Base-by-base conservation (phyloP, 2,329 filamentous ascomycete species). In the Xylaria digitata region DNA sequence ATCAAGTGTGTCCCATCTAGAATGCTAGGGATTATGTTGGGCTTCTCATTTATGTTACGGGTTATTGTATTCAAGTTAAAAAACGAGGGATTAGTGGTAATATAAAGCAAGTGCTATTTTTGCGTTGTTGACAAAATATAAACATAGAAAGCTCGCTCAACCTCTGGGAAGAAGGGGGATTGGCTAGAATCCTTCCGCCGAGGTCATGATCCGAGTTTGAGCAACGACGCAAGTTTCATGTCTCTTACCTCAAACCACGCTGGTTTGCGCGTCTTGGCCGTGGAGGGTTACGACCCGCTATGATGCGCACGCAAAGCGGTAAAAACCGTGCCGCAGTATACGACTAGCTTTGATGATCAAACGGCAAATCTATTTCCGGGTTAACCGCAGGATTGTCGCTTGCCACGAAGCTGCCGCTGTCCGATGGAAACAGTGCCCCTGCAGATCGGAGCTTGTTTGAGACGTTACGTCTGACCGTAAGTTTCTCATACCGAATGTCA, bases 141-240 rank as follows among this genome's bases (percentile, higher is more conserved):
- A 63, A 60, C 58, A 63, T 19, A 45, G 2, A 48, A 53, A 57
- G 40, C 34, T 5, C 43, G 40, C 42, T 5, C 43, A 56, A 65
- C 61, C 57, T 49, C 26, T 45, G 61, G 60, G 55, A 43, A 57
- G 56, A 40, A 48, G 30, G 45, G 21, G 45, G 23, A 2, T 9
- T 40, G 53, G 43, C 49, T 40, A 53, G 45, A 66, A 63, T 64
- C 59, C 65, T 58, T 42, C 53, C 46, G 53, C 61, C 65, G 68
- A 70, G 57, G 72, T 70, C 68, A 72, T 72, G 66, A 66, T 68
- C 68, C 66, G 69, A 69, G 61, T 48, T 58, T 71, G 67, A 65
- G 70, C 52, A 53, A 68, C 68, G 65, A 66, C 52, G 60, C 34
- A 19, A 43, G 74, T 75, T 75, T 75, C 74, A 75, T 61, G 45